These are phyloP conservation scores for Cutaneotrichosporon mucoides DNA, from an alignment of 1,284 basidiomycete genomes.

Conservation along the genomic window DNA sequence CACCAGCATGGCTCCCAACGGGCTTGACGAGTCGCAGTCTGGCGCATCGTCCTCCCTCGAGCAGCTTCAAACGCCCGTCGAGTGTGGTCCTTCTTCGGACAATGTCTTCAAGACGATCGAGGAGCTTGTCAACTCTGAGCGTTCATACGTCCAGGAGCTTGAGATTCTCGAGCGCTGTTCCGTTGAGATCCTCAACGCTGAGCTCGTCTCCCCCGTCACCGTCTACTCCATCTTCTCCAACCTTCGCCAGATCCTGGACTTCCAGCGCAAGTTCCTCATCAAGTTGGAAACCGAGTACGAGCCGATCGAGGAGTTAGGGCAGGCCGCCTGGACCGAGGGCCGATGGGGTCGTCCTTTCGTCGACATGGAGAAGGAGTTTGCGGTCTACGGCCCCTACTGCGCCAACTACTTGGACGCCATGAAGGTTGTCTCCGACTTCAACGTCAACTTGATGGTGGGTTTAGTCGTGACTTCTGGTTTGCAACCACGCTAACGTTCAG, in stretches of 20 bases:
- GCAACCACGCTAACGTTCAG: constrained; percentile 7
- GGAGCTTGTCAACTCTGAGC: constrained; percentile 57
- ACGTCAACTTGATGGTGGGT: constrained; percentile 75
- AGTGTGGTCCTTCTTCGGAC: constrained; percentile 1
- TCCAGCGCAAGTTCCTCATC: constrained; percentile 91
- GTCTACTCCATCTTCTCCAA: constrained; percentile 95
- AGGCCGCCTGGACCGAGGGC: constrained; percentile 71
- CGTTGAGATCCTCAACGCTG: constrained; percentile 69
- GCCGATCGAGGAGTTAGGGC: constrained; percentile 56
- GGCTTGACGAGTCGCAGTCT: constrained; percentile 5
- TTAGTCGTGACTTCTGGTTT: neutral
- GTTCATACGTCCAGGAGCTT: constrained; percentile 96
- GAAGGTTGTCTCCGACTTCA: constrained; percentile 78
- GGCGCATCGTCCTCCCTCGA: constrained; percentile 4
- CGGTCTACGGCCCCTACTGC: constrained; percentile 95
- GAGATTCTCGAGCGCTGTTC: constrained; percentile 93
- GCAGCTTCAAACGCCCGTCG: constrained; percentile 5
- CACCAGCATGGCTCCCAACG: constrained; percentile 1
- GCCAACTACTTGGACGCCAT: constrained; percentile 89
- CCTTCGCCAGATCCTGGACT: constrained; percentile 91
- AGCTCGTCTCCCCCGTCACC: constrained; percentile 86
- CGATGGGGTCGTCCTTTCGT: constrained; percentile 80
- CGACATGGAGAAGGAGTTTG: constrained; percentile 78
- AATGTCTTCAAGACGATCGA: constrained; percentile 47
- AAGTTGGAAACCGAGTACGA: constrained; percentile 73